These are phyloP conservation scores for Bolboschoenoplectus hybrid DNA, from an alignment of 202 grass and related monocot genomes.

Conservation along the genomic window DNA sequence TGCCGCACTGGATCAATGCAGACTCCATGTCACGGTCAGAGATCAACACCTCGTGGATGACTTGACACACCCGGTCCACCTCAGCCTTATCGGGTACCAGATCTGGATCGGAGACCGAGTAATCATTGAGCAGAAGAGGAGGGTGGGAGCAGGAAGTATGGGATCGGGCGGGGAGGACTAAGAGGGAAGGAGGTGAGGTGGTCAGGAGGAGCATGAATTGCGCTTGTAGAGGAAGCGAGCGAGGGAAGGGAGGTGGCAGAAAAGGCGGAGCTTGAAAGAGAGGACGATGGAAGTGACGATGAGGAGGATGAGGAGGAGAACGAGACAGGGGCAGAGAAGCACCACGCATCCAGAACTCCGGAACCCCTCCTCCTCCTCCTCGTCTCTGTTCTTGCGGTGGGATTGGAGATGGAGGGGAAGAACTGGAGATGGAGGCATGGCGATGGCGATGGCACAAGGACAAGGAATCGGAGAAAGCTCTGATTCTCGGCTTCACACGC, in stretches of 20 bases:
- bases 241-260: slow-evolving; percentile 58
- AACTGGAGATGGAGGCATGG: neutral
- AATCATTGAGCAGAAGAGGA: neutral
- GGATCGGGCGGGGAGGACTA: neutral
- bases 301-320: slow-evolving; percentile 50
- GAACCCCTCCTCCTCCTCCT: neutral
- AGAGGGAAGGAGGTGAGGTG: neutral
- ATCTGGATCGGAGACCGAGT: neutral
- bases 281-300: slow-evolving; percentile 52
- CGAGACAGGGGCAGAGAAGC: slow-evolving; percentile 66
- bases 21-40: slow-evolving; percentile 60
- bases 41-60: slow-evolving; percentile 55
- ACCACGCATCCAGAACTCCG: slow-evolving; percentile 31
- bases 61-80: slow-evolving; percentile 53
- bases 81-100: slow-evolving; percentile 27
- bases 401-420: neutral
- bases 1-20: slow-evolving; percentile 46
- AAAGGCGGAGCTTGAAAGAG: slow-evolving; percentile 70
- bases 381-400: neutral
- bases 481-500: neutral
- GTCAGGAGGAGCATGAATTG: slow-evolving; percentile 40
- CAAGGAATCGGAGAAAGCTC: too few relatives aligned
- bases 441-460: too few relatives aligned
- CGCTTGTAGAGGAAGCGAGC: slow-evolving; percentile 15
- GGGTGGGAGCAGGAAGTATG: neutral